Evolutionary conservation across 169 alveolate genomes (phyloP).

Genomic region (Plasmodium gonderi): DNA sequence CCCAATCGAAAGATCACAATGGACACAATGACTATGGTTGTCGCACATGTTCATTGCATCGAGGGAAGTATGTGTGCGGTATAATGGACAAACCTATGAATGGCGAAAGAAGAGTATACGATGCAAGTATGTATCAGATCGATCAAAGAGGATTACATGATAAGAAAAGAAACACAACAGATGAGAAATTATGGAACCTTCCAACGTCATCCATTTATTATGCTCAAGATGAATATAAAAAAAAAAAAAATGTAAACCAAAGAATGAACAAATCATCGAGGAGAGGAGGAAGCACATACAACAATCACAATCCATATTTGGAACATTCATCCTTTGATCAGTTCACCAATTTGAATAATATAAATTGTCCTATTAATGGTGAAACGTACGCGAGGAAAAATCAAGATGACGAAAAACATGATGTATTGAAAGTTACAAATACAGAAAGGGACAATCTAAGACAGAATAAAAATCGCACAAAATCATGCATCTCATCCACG

Average conservation of each 20-base stretch:
- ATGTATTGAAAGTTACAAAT: neutral
- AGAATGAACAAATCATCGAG: neutral
- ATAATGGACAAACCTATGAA: neutral
- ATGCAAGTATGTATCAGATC: neutral
- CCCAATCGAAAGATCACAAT: neutral
- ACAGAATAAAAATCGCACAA: neutral
- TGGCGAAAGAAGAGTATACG: neutral
- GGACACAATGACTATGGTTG: neutral
- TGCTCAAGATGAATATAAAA: neutral
- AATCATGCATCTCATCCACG: neutral
- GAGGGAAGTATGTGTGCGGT: neutral
- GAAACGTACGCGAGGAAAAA: neutral
- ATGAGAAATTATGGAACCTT: no score
- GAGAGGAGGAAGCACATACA: neutral
- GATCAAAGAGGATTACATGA: neutral
- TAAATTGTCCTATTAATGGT: neutral
- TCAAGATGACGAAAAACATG: neutral
- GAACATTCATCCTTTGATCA: neutral
- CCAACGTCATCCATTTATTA: neutral
- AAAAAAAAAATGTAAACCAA: neutral
- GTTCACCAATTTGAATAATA: neutral
- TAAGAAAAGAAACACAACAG: no score
- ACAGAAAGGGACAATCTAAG: neutral
- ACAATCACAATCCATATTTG: neutral
- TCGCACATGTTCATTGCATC: neutral